Evolutionary conservation across 257 asterid species (phyloP).

Genomic region (Solanum peruvianum): DNA sequence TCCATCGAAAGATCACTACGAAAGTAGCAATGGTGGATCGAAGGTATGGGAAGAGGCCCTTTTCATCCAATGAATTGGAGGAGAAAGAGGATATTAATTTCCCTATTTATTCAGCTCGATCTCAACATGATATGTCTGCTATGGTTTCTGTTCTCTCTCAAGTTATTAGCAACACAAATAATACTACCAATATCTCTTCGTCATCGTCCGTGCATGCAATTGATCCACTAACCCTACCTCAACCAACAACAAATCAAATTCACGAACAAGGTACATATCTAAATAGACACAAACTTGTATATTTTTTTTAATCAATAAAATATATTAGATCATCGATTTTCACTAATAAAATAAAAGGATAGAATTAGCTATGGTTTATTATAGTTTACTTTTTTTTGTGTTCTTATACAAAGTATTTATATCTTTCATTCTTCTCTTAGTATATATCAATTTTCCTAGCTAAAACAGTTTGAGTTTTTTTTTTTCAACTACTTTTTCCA

Average conservation of each 20-base stretch:
- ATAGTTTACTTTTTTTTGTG: not conserved
- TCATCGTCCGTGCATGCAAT: not conserved
- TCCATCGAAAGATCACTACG: not conserved
- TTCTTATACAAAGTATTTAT: not conserved
- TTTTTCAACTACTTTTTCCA: not conserved
- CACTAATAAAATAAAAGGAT: not conserved
- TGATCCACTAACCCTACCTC: not conserved
- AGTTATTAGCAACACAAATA: not conserved
- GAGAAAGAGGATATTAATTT: not conserved
- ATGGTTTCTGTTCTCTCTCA: constrained; percentile 5
- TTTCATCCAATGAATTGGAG: constrained; percentile 18
- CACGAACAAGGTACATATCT: not conserved
- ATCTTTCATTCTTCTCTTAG: not conserved
- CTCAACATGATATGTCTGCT: not conserved
- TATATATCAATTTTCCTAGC: not conserved
- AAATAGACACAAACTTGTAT: not conserved
- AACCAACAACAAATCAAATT: not conserved
- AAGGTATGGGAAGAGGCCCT: constrained; percentile 22
- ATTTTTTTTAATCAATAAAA: no score
- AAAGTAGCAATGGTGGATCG: not conserved
- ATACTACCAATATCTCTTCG: not conserved
- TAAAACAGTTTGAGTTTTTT: not conserved
- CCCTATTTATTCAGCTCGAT: not conserved
- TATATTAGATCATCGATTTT: not conserved
- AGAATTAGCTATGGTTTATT: not conserved